These are phyloP conservation scores for Kwoniella europaea DNA, from an alignment of 768 basidiomycete species.

Conservation along the genomic window DNA sequence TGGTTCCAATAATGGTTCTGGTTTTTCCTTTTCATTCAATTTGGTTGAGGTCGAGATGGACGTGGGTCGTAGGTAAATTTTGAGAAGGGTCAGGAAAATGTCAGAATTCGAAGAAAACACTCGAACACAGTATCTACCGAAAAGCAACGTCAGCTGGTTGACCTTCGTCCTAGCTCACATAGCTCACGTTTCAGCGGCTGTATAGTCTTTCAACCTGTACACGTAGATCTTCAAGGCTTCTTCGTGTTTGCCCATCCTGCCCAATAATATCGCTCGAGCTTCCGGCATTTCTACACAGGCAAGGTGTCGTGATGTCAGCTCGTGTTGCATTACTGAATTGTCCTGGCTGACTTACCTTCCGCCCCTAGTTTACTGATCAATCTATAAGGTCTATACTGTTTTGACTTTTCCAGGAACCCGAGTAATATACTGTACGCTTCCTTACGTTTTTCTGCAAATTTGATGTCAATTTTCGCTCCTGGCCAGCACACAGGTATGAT, in stretches of 20 bases:
- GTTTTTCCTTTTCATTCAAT: slow-evolving; percentile 15
- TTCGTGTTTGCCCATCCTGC: slow-evolving; percentile 86
- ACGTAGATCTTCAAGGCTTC: slow-evolving; percentile 95
- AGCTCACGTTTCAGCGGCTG: slow-evolving; percentile 84
- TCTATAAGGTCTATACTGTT: slow-evolving; percentile 74
- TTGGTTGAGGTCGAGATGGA: slow-evolving; percentile 59
- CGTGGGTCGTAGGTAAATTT: slow-evolving; percentile 80
- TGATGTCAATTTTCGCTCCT: background rate
- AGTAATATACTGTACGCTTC: slow-evolving; percentile 78
- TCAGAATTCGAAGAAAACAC: slow-evolving; percentile 67
- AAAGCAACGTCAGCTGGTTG: slow-evolving; percentile 7
- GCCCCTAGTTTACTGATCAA: slow-evolving; percentile 79
- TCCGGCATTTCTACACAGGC: slow-evolving; percentile 75
- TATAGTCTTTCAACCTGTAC: slow-evolving; percentile 78
- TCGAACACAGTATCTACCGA: slow-evolving; percentile 81
- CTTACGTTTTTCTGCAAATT: slow-evolving; percentile 61
- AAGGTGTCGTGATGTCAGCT: background rate
- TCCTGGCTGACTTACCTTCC: slow-evolving; percentile 67
- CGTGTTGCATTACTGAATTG: background rate
- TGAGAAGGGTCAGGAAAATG: slow-evolving; percentile 83
- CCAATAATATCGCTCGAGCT: slow-evolving; percentile 87
- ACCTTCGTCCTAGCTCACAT: background rate
- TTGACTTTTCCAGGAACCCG: slow-evolving; percentile 73
- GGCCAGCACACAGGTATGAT: background rate
- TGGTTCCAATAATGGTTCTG: slow-evolving; percentile 67